Conservation (phyloP, 176 grass and related monocot genomes). For the Triticum monococcum region DNA sequence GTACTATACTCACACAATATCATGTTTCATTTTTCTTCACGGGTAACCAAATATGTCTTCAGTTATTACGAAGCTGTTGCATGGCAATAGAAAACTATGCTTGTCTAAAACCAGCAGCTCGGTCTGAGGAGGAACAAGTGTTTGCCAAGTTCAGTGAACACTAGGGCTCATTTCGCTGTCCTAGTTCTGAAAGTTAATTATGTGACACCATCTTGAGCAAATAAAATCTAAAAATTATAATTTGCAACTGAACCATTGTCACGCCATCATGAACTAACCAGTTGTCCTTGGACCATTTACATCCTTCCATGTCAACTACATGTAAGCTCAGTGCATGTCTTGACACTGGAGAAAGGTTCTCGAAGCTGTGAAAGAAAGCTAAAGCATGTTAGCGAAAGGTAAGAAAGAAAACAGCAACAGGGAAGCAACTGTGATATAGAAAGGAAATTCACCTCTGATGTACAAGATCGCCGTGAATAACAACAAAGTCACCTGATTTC, state of each 20-base stretch:
- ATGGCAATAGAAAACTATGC: not conserved
- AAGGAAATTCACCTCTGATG: constrained; percentile 78
- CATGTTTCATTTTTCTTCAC: not conserved
- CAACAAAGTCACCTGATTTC: constrained; percentile 80
- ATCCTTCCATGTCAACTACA: constrained; percentile 84
- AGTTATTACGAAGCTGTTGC: not conserved
- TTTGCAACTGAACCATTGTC: not conserved
- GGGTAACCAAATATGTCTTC: not conserved
- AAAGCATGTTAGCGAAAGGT: constrained; percentile 17
- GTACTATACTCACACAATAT: not conserved
- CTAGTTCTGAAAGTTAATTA: not conserved
- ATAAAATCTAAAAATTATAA: constrained; percentile 2
- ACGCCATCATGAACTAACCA: constrained; percentile 57
- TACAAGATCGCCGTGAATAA: constrained; percentile 92
- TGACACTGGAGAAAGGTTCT: constrained; percentile 76
- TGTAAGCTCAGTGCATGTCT: constrained; percentile 88
- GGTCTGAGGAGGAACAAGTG: not conserved
- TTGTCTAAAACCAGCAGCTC: not conserved
- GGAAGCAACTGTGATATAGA: not conserved
- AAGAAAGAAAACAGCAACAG: not conserved
- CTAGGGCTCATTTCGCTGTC: not conserved
- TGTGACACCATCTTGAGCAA: not conserved
- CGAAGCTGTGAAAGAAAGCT: constrained; percentile 56
- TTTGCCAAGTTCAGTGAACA: not conserved
- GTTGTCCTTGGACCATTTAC: constrained; percentile 80